A percentile compares a stretch with the other conserved stretches of the same genome.
These are phyloP conservation scores for Aspergillus sp. DNA, from an alignment of 2,329 filamentous ascomycete genomes.

Conservation along the genomic window DNA sequence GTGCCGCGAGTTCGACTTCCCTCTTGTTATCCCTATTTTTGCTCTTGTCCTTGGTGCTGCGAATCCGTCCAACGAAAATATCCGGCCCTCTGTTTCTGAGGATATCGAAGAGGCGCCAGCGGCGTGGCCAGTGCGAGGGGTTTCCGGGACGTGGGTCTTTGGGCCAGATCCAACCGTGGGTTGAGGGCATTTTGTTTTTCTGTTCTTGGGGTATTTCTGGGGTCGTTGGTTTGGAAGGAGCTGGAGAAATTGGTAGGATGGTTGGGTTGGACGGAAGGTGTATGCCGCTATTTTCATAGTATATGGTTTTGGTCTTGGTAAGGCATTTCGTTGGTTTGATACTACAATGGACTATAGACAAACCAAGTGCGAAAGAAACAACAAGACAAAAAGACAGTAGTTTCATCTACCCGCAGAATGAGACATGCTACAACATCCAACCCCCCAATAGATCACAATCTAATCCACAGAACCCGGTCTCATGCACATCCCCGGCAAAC, in stretches of 20 bases:
- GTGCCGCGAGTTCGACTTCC: neutral
- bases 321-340: no score
- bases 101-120: slow-evolving; percentile 31
- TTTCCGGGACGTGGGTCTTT: slow-evolving; percentile 33
- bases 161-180: slow-evolving; percentile 30
- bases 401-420: no score
- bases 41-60: neutral
- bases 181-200: neutral
- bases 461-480: no score
- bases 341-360: no score
- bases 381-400: no score
- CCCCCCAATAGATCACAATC: no score
- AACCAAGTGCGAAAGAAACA: no score
- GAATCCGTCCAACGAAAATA: slow-evolving; percentile 31
- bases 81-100: slow-evolving; percentile 36
- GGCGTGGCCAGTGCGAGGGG: slow-evolving; percentile 21
- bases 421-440: no score
- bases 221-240: neutral
- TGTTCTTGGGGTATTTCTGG: neutral
- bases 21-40: neutral
- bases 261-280: neutral
- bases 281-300: no score
- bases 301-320: no score
- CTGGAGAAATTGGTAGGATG: no score
- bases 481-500: no score